These are phyloP conservation scores for Solanum ahanhuiri DNA, from an alignment of 257 asterid species.

Conservation along the genomic window DNA sequence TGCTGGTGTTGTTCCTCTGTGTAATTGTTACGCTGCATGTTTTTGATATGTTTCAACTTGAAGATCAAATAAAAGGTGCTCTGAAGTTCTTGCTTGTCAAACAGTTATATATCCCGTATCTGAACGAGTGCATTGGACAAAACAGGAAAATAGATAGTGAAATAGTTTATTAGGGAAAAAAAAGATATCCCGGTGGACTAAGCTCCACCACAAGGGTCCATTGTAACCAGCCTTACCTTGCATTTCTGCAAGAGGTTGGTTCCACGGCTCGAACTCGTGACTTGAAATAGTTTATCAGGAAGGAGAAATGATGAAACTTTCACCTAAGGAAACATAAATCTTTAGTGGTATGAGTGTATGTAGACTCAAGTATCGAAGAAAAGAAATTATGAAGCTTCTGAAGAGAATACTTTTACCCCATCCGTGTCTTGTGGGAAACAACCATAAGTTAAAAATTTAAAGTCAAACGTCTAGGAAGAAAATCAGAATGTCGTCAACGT, in stretches of 20 bases:
- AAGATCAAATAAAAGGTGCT: background rate
- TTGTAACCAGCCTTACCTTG: background rate
- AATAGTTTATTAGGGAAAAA: background rate
- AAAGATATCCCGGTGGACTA: background rate
- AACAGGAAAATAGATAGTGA: background rate
- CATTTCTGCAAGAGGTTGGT: background rate
- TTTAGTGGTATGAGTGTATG: background rate
- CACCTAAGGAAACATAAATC: background rate
- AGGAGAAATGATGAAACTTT: background rate
- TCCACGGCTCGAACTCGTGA: background rate
- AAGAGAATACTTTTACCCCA: background rate
- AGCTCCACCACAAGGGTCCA: background rate
- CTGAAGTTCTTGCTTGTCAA: background rate
- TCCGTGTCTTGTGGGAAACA: background rate
- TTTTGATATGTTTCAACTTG: background rate
- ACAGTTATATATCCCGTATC: background rate
- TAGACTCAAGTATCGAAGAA: background rate
- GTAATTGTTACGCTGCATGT: background rate
- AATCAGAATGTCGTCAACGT: too few species aligned
- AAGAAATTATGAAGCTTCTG: background rate
- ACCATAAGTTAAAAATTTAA: background rate
- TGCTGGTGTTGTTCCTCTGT: background rate
- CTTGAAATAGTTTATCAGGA: background rate
- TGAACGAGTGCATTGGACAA: background rate
- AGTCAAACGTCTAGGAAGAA: background rate